Percentiles rank a stretch among this genome's conserved stretches.
phyloP scores from a whole-genome alignment of 78 protist species.

The Dictyostelium purpureum region DNA sequence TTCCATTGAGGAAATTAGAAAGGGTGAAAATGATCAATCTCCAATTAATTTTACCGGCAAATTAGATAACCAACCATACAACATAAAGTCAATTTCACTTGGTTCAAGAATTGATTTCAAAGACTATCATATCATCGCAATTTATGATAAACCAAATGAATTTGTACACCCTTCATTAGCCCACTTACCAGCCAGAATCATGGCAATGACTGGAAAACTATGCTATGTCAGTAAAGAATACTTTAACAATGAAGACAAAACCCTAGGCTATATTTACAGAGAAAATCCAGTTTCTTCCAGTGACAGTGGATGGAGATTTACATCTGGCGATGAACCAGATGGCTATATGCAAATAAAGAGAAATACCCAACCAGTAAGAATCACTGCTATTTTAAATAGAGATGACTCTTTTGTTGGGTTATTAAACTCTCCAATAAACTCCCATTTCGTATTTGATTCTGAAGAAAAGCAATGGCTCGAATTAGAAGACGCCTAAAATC shows the following conservation, averaged over 20 bases:
- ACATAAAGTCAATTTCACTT: background rate
- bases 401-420: too few species aligned
- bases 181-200: background rate
- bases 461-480: too few species aligned
- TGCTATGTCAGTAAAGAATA: background rate
- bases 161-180: background rate
- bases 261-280: background rate
- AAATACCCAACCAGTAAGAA: background rate
- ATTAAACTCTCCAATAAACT: too few species aligned
- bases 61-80: background rate
- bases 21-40: too few species aligned
- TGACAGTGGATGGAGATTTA: conserved; percentile 22
- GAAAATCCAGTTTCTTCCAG: background rate
- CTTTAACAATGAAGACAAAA: background rate
- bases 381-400: background rate
- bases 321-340: background rate
- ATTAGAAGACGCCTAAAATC: too few species aligned
- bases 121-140: background rate
- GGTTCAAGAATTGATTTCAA: background rate
- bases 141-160: background rate
- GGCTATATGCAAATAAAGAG: background rate
- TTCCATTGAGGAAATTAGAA: background rate
- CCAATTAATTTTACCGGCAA: background rate
- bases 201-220: background rate
- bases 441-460: too few species aligned